These are phyloP conservation scores for Pseudogymnoascus sp. DNA, from an alignment of 2,329 filamentous ascomycete genomes.

Conservation along the genomic window DNA sequence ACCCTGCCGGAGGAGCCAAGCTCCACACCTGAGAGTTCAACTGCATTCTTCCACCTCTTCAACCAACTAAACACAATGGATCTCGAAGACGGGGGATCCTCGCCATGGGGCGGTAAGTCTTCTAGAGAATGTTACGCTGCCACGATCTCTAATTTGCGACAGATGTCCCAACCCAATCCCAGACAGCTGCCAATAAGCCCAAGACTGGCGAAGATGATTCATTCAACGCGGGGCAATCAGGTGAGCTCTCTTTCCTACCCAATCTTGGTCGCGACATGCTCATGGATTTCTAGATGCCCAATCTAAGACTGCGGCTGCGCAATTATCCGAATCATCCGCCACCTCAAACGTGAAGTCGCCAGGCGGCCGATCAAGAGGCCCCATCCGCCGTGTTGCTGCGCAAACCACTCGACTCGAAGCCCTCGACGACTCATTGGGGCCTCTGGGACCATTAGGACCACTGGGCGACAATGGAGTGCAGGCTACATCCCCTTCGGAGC, in stretches of 20 bases:
- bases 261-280: background rate
- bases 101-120: slow-evolving; percentile 36
- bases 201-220: slow-evolving; percentile 19
- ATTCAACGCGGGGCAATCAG: slow-evolving; percentile 19
- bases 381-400: slow-evolving; percentile 53
- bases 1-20: background rate
- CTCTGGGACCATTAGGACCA: slow-evolving; percentile 50
- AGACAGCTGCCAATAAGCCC: slow-evolving; percentile 22
- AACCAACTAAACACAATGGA: slow-evolving; percentile 29
- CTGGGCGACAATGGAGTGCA: slow-evolving; percentile 40
- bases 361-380: slow-evolving; percentile 25
- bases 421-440: slow-evolving; percentile 65
- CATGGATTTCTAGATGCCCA: slow-evolving; percentile 8
- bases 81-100: slow-evolving; percentile 36
- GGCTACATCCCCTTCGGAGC: slow-evolving; percentile 32
- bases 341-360: slow-evolving; percentile 23
- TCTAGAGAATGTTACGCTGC: background rate
- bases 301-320: background rate
- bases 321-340: slow-evolving; percentile 12
- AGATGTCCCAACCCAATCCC: slow-evolving; percentile 36
- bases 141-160: slow-evolving; percentile 13
- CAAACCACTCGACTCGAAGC: slow-evolving; percentile 72
- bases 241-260: slow-evolving; percentile 10
- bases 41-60: background rate
- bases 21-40: slow-evolving; percentile 7